Evolutionary conservation across 164 flowering plant species (phyloP).

Genomic region (Pachysandra terminalis): DNA sequence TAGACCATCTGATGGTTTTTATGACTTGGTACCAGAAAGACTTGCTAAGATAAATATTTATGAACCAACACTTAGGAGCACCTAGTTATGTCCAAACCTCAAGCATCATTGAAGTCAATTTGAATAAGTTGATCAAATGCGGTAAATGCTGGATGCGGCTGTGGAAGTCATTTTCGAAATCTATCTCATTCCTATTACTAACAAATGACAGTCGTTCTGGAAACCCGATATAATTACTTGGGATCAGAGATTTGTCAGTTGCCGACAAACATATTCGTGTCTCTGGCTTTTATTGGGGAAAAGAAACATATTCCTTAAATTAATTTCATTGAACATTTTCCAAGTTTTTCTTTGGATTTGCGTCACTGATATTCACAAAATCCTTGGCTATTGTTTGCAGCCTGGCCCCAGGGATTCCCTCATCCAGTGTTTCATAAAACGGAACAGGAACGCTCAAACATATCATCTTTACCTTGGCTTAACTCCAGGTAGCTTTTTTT

Average conservation of each 20-base stretch:
- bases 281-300: too few species aligned
- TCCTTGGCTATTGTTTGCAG: slow-evolving; percentile 36
- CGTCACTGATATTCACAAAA: background rate
- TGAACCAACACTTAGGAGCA: background rate
- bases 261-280: too few species aligned
- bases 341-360: background rate
- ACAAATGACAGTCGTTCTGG: too few species aligned
- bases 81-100: background rate
- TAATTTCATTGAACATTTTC: background rate
- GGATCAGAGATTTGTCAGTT: too few species aligned
- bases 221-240: too few species aligned
- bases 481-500: slow-evolving; percentile 52
- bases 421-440: slow-evolving; percentile 76
- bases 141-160: background rate
- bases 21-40: background rate
- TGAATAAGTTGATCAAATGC: background rate
- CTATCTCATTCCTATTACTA: too few species aligned
- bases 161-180: background rate
- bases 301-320: background rate
- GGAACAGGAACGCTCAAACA: slow-evolving; percentile 59
- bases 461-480: slow-evolving; percentile 69
- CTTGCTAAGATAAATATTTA: background rate
- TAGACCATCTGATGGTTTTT: background rate
- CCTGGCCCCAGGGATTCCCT: slow-evolving; percentile 85
- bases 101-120: background rate